Evolutionary conservation across 1,139 yeast genomes (phyloP), one percentile per base, ranked within the genome.

Genomic region (Pneumocystis sp.): DNA sequence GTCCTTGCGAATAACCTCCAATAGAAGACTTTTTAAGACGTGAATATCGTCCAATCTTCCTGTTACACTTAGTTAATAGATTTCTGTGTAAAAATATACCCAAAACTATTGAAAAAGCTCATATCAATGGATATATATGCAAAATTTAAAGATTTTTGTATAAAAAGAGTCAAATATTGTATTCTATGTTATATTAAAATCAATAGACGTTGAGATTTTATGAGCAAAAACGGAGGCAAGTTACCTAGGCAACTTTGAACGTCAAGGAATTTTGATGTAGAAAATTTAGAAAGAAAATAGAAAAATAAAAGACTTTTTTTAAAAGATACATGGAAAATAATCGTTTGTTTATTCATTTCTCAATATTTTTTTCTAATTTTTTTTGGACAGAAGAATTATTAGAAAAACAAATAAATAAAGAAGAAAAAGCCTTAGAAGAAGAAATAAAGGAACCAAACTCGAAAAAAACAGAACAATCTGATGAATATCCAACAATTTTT

Each of bases 11-110:
- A 50, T 50, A 25, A 1, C n/a, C 4, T 7, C 34, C 17, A 15
- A 50, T 12, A 12, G 57, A 25, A 25, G 57, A 50, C 31, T 50
- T 50, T 15, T 50, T 50, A 12, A 50, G 66, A 67, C 70, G 59
- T 70, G 73, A 72, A 59, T 70, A 71, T 29, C 63, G 68, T 29
- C 29, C 59, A 61, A 40, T 66, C 12, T 21, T 65, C 56, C 56
- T 62, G 37, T n/a, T 19, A 19, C 7, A 8, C 7, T 45, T 6
- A 40, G 19, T 50, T 10, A 44, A 12, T 5, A 4, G 17, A 8
- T 25, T 25, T 19, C 6, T 10, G 8, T 12, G 17, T 3, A 50
- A 25, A 25, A 25, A 25, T 5, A 3, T 0, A 50, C 57, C 57
- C 57, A 25, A 50, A 25, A 7, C 34, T 50, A 50, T 50, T 50